A percentile compares a stretch with the other conserved stretches of the same genome.
Evolutionary conservation across 2,329 filamentous ascomycete genomes (phyloP).

Genomic region (Bipolaris cookei): DNA sequence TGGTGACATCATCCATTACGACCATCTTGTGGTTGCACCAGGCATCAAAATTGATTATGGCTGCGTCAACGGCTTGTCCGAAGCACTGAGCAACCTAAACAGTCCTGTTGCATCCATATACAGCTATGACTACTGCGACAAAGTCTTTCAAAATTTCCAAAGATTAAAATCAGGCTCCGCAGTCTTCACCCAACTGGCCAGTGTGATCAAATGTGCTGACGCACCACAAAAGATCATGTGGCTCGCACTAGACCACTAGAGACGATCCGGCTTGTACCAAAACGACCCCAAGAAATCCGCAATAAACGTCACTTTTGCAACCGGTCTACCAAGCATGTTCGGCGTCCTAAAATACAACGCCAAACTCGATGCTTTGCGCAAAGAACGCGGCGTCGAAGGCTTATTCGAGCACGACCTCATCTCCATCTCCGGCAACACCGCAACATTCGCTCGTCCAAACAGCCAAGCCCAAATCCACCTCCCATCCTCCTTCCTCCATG

Average conservation of each 20-base stretch:
- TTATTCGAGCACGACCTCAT: constrained; percentile 50
- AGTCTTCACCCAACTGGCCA: constrained; percentile 49
- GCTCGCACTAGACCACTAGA: constrained; percentile 50
- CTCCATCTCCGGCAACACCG: constrained; percentile 47
- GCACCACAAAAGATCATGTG: constrained; percentile 53
- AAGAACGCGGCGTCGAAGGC: constrained; percentile 46
- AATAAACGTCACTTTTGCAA: constrained; percentile 49
- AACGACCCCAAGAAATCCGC: constrained; percentile 31
- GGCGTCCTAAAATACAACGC: constrained; percentile 47
- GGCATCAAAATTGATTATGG: constrained; percentile 42
- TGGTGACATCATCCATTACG: constrained; percentile 65
- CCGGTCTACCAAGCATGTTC: constrained; percentile 50
- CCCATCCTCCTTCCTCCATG: constrained; percentile 49
- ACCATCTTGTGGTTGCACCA: constrained; percentile 69
- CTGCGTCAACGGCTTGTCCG: constrained; percentile 43
- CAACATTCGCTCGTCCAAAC: constrained; percentile 39
- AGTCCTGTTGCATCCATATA: constrained; percentile 48
- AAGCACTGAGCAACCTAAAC: constrained; percentile 45
- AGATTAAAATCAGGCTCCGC: constrained; percentile 44
- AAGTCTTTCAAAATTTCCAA: constrained; percentile 42
- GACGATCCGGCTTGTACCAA: constrained; percentile 42
- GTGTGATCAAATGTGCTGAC: constrained; percentile 51
- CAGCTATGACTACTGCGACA: constrained; percentile 49
- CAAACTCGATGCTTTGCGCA: constrained; percentile 44
- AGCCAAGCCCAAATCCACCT: constrained; percentile 33